Conservation (phyloP, 768 basidiomycete genomes). For the Russula abietina region DNA sequence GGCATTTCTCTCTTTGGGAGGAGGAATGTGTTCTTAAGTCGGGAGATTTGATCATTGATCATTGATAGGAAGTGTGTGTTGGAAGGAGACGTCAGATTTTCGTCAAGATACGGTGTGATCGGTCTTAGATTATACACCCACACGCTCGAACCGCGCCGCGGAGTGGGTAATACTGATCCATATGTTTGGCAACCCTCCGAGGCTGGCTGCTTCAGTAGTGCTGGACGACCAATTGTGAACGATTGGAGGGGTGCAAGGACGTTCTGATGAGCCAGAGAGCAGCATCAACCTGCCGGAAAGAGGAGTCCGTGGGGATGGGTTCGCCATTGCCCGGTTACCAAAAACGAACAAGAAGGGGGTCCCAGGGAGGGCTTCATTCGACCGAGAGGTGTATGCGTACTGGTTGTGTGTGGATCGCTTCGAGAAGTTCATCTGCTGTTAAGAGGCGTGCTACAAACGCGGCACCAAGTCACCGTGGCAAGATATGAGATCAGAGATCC, state of each 20-base stretch:
- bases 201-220: too few relatives aligned
- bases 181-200: background rate
- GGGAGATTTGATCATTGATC: constrained; percentile 8
- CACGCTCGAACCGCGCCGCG: constrained; percentile 11
- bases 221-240: too few relatives aligned
- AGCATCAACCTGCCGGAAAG: constrained; percentile 14
- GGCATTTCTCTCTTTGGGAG: constrained; percentile 15
- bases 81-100: constrained; percentile 13
- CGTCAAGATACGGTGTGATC: constrained; percentile 21
- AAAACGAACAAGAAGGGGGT: constrained; percentile 6
- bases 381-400: background rate
- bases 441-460: constrained; percentile 22
- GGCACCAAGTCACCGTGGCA: constrained; percentile 22
- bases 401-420: constrained; percentile 16
- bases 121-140: constrained; percentile 14
- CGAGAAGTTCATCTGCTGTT: constrained; percentile 22
- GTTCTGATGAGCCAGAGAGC: background rate
- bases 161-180: constrained; percentile 16
- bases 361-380: background rate
- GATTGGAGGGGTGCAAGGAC: background rate
- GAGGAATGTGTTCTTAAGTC: constrained; percentile 17
- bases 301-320: constrained; percentile 10
- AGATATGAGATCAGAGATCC: constrained; percentile 20
- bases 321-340: constrained; percentile 22
- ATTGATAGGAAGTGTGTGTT: background rate